Evolutionary conservation across 139 green algal species (phyloP).

Genomic region (Picochlorum sp.): DNA sequence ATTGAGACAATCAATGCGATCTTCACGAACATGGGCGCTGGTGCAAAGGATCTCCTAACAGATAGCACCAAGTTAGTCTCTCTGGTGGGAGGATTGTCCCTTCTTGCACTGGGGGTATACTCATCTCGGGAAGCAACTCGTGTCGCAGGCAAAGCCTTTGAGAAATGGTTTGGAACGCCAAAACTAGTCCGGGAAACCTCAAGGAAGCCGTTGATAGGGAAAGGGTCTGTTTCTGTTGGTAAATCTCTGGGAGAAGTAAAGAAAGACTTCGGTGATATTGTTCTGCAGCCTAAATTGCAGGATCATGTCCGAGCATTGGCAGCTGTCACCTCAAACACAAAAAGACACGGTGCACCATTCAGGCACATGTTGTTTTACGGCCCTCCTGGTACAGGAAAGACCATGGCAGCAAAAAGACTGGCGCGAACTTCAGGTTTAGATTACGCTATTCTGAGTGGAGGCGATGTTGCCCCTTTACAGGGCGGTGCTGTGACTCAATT

Average conservation of each 20-base stretch:
- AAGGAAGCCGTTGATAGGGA: slow-evolving; percentile 30
- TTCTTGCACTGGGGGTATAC: slow-evolving; percentile 83
- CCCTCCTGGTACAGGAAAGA: slow-evolving; percentile 87
- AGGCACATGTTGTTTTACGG: slow-evolving; percentile 92
- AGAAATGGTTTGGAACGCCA: slow-evolving; percentile 79
- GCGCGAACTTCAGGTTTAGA: slow-evolving; percentile 88
- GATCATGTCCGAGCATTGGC: slow-evolving; percentile 80
- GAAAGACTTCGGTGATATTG: slow-evolving; percentile 81
- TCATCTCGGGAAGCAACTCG: slow-evolving; percentile 63
- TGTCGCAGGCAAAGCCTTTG: slow-evolving; percentile 58
- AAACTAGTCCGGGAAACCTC: slow-evolving; percentile 66
- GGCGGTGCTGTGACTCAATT: slow-evolving; percentile 87
- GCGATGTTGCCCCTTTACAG: slow-evolving; percentile 89
- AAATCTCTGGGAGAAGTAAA: slow-evolving; percentile 45
- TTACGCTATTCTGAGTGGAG: slow-evolving; percentile 96
- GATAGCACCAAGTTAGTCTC: slow-evolving; percentile 71
- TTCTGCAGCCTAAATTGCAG: slow-evolving; percentile 71
- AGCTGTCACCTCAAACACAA: slow-evolving; percentile 82
- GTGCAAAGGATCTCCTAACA: slow-evolving; percentile 56
- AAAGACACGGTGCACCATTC: slow-evolving; percentile 86
- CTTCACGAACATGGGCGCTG: slow-evolving; percentile 67
- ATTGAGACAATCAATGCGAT: slow-evolving; percentile 83
- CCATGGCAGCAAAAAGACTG: slow-evolving; percentile 92
- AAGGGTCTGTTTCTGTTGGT: slow-evolving; percentile 11
- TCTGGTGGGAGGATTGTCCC: slow-evolving; percentile 55